A percentile compares a stretch with the other conserved stretches of the same genome.
Conservation (phyloP, 371 early-diverging fungal genomes). For the Circinella umbellata region DNA sequence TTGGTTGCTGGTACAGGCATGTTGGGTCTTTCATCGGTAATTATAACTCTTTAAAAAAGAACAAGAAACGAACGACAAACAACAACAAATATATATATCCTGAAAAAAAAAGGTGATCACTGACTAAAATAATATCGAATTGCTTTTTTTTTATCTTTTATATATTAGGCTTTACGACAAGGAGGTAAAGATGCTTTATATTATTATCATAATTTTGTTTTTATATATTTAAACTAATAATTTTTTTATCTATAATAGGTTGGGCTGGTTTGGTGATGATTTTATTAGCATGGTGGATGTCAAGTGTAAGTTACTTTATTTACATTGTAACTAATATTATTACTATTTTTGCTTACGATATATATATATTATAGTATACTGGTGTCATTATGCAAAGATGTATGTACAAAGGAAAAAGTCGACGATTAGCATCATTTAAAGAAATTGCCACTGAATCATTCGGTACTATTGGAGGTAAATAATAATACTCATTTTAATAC, state of each 20-base stretch:
- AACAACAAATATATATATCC: too few relatives aligned
- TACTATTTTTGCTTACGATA: too few relatives aligned
- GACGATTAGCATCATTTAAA: constrained; percentile 44
- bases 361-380: constrained; percentile 56
- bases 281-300: constrained; percentile 74
- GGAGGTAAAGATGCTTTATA: constrained; percentile 26
- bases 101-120: too few relatives aligned
- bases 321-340: too few relatives aligned
- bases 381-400: constrained; percentile 36
- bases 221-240: too few relatives aligned
- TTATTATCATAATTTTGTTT: too few relatives aligned
- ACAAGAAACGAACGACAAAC: too few relatives aligned
- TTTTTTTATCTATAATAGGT: constrained; percentile 36
- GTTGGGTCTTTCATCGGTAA: constrained; percentile 60
- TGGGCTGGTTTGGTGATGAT: constrained; percentile 79
- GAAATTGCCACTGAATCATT: constrained; percentile 42
- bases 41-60: background rate
- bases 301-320: constrained; percentile 26
- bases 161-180: constrained; percentile 56
- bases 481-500: too few relatives aligned
- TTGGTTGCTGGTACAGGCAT: constrained; percentile 89
- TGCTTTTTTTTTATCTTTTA: constrained; percentile 43
- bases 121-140: too few relatives aligned
- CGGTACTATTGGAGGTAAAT: constrained; percentile 35
- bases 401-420: constrained; percentile 35